Base-by-base conservation (phyloP, 2,329 filamentous ascomycete species). In the Dothiorella sarmentorum region DNA sequence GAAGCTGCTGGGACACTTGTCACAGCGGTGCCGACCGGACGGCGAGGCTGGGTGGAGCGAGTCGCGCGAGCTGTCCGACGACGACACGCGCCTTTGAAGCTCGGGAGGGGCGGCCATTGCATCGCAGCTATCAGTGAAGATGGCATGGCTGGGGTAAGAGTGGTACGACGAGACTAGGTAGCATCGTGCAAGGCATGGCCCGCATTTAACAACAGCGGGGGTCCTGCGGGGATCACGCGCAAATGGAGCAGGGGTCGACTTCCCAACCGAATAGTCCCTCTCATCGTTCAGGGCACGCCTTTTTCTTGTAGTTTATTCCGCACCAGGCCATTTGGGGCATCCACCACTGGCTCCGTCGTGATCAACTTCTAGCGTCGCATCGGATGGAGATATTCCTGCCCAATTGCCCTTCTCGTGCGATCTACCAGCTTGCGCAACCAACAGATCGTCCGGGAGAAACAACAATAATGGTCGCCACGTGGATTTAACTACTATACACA, bases 1-100 rank as follows among this genome's bases (percentile, higher is more conserved):
- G 57, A 76, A 76, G 7, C 65, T 70, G 44, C 67, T 73, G 51
- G 68, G 66, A 59, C 73, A 76, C 13, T 11, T 29, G 33, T 51
- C 56, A 22, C 56, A 59, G 20, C 29, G 33, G 33, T 52, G 55
- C n/a, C 55, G 27, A 24, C 47, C 43, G 24, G 20, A 26, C 15
- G 43, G 26, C 43, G 43, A 45, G n/a, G n/a, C n/a, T n/a, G n/a
- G n/a, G n/a, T n/a, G n/a, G n/a, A n/a, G n/a, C n/a, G n/a, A n/a
- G 4, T 7, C 18, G 17, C 4, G 17, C 2, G 38, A 42, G 38
- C 38, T 42, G 15, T 9, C 43, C 24, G 43, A 29, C 24, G 43
- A 29, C 15, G 43, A 45, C 10, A 45, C 13, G 24, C 7, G 15
- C 11, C 43, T 7, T 5, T 17, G 24, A 26, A 29, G 26, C 15